These are phyloP conservation scores for Populus hybrid DNA, from an alignment of 441 rosid species.

Conservation along the genomic window DNA sequence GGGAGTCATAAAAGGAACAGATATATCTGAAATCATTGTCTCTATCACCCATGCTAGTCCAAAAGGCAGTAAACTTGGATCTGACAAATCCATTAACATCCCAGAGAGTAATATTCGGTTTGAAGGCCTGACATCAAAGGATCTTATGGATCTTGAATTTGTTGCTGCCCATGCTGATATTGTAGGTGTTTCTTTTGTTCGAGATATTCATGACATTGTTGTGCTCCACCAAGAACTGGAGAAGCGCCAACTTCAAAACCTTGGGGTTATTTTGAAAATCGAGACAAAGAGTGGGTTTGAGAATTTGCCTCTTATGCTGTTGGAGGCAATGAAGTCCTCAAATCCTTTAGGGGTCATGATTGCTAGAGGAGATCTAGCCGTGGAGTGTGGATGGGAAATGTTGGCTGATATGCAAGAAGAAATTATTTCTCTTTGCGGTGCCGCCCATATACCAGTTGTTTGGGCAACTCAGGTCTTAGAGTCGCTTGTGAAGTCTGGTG, in stretches of 20 bases:
- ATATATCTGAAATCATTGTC: slow-evolving; percentile 52
- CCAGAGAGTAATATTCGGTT: slow-evolving; percentile 52
- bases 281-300: slow-evolving; percentile 58
- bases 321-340: slow-evolving; percentile 60
- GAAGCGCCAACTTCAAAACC: slow-evolving; percentile 44
- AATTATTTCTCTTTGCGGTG: slow-evolving; percentile 44
- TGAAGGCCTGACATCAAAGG: slow-evolving; percentile 71
- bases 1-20: slow-evolving; percentile 58
- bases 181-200: slow-evolving; percentile 63
- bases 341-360: slow-evolving; percentile 73
- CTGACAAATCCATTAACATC: slow-evolving; percentile 69
- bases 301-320: slow-evolving; percentile 49
- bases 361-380: slow-evolving; percentile 80
- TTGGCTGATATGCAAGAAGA: slow-evolving; percentile 64
- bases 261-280: slow-evolving; percentile 57
- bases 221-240: slow-evolving; percentile 54
- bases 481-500: slow-evolving; percentile 64
- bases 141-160: slow-evolving; percentile 59
- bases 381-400: slow-evolving; percentile 81
- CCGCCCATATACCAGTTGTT: slow-evolving; percentile 58
- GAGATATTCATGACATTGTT: slow-evolving; percentile 47
- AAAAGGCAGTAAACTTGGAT: slow-evolving; percentile 63
- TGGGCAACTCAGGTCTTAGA: slow-evolving; percentile 77
- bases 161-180: slow-evolving; percentile 64
- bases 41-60: slow-evolving; percentile 61